Evolutionary conservation across 2,329 filamentous ascomycete genomes (phyloP), one percentile per base, ranked within the genome.

Genomic region (Calonectria leucothoes): DNA sequence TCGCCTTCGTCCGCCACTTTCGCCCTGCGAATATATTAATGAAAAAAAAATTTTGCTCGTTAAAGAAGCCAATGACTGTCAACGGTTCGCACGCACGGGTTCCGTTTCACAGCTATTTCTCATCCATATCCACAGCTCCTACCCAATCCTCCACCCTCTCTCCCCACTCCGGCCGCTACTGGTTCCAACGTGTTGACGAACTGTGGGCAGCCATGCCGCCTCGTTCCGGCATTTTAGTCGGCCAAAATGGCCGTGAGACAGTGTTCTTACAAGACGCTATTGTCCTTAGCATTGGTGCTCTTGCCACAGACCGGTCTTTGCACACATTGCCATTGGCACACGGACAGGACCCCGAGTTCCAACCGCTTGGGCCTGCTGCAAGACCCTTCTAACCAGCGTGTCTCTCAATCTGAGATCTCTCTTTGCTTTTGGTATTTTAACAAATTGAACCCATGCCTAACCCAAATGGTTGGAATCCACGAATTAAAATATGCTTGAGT

Each of bases 101-200:
- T 8, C 23, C 64, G 77, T 77, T 76, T 79, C 77, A 77, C 74
- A 61, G 74, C 42, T 55, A 63, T 61, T 42, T 15, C 35, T 42
- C 33, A 17, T 42, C 66, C 57, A 69, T 69, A 72, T 70, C 70
- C 59, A 55, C 39, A 63, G 33, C 70, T 59, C 61, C 37, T 23
- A 31, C 69, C 49, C 49, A 48, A 66, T 35, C 55, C 51, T 55
- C 51, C 55, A 55, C 51, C 35, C 66, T 69, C 61, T 70, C 39
- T 70, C 61, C 45, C 49, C 65, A 52, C 39, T 55, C n/a, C 48
- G 37, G 25, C 72, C 76, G 76, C 75, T 69, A 75, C 71, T 59
- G 52, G 63, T 65, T 75, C 71, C 49, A 70, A 37, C 51, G 31
- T 57, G 51, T 69, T 59, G 64, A 64, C 61, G 70, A 68, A 29